Conservation (phyloP, 2,329 filamentous ascomycete species). For the Penicillium thymicola region DNA sequence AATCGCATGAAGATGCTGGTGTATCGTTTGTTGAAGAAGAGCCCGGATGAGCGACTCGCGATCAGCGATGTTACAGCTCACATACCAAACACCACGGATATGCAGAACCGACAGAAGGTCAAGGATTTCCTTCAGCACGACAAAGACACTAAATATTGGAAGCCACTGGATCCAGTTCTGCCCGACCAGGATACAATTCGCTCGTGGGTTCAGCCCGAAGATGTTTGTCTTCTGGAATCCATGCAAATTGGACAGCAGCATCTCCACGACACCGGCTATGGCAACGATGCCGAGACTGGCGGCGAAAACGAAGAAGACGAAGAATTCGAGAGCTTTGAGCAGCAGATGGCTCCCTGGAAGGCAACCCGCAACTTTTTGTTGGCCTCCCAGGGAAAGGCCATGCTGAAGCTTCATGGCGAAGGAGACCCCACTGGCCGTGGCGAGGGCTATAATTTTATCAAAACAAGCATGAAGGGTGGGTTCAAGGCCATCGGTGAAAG, state of each 20-base stretch:
- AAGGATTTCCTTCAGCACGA: slow-evolving; percentile 94
- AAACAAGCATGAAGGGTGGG: slow-evolving; percentile 97
- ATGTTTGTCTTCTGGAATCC: slow-evolving; percentile 88
- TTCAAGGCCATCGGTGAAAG: slow-evolving; percentile 89
- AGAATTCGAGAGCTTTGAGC: slow-evolving; percentile 72
- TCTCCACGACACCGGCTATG: slow-evolving; percentile 85
- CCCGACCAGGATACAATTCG: slow-evolving; percentile 80
- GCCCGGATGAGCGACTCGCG: slow-evolving; percentile 64
- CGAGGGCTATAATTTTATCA: slow-evolving; percentile 93
- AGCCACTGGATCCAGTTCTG: slow-evolving; percentile 66
- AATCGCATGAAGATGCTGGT: slow-evolving; percentile 95
- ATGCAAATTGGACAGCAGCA: slow-evolving; percentile 96
- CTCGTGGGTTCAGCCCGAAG: slow-evolving; percentile 88
- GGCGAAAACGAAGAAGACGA: slow-evolving; percentile 62
- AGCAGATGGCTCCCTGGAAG: slow-evolving; percentile 92
- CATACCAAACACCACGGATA: slow-evolving; percentile 87
- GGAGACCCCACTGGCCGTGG: slow-evolving; percentile 93
- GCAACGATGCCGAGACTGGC: slow-evolving; percentile 64
- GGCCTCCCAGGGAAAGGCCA: slow-evolving; percentile 89
- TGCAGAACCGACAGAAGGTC: slow-evolving; percentile 93
- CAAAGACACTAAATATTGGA: slow-evolving; percentile 84
- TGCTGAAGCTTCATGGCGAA: slow-evolving; percentile 91
- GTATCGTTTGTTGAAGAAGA: slow-evolving; percentile 80
- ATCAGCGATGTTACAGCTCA: slow-evolving; percentile 87
- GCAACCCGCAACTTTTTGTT: slow-evolving; percentile 96